These are phyloP conservation scores for Amniculicola lignicola DNA, from an alignment of 495 filamentous ascomycete species.

Conservation along the genomic window DNA sequence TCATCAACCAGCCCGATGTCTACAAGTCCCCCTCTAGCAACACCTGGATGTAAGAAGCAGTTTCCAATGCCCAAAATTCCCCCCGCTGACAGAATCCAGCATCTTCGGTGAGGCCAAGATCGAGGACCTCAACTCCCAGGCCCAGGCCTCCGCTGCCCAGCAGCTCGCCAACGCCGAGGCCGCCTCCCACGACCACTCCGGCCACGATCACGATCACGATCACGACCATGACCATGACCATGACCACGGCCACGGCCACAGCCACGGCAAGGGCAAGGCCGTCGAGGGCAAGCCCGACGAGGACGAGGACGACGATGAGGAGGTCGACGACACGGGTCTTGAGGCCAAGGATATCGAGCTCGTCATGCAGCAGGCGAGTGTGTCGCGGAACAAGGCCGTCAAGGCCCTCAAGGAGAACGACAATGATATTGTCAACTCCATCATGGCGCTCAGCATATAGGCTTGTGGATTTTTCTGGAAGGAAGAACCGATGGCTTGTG, in stretches of 20 bases:
- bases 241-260: conserved; percentile 77
- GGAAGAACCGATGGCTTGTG: neutral
- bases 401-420: conserved; percentile 98
- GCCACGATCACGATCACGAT: conserved; percentile 52
- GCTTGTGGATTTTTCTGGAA: neutral
- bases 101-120: conserved; percentile 99
- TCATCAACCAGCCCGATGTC: conserved; percentile 98
- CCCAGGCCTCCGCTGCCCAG: conserved; percentile 89
- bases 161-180: conserved; percentile 73
- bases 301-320: conserved; percentile 91
- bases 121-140: conserved; percentile 97
- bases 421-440: conserved; percentile 99
- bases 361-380: conserved; percentile 95
- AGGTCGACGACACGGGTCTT: conserved; percentile 87
- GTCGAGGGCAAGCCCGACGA: conserved; percentile 73
- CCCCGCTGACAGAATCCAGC: conserved; percentile 47
- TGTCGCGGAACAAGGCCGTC: conserved; percentile 95
- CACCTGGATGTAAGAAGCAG: conserved; percentile 86
- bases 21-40: conserved; percentile 98
- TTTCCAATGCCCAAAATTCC: neutral
- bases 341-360: conserved; percentile 99
- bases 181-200: conserved; percentile 56
- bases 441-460: conserved; percentile 98
- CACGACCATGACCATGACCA: conserved; percentile 73
- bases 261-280: conserved; percentile 86